Evolutionary conservation across 495 filamentous ascomycete genomes (phyloP), one percentile per base, ranked within the genome.

Genomic region (Chaetomidium leptoderma): DNA sequence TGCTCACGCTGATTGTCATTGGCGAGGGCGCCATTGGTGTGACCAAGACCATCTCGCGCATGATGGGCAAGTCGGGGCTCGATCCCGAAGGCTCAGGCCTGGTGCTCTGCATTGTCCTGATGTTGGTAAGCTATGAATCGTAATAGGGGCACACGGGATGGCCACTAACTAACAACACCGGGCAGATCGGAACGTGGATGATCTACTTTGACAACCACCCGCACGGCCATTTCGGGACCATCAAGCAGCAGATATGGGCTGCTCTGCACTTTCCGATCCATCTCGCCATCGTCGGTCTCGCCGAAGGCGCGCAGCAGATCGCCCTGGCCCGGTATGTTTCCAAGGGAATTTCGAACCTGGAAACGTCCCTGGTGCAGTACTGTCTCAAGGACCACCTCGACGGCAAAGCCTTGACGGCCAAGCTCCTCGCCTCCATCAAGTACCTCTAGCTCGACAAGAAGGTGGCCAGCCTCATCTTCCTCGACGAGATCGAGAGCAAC

Each of bases 1-100:
- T 88, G 11, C 73, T 88, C 8, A 88, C 85, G 0, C 74, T 88
- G 45, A 87, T 87, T 62, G 85, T 87, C 55, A 78, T 88, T 47
- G 86, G 86, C 21, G 84, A 88, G 70, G 83, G 83, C 13, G 62
- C 70, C 10, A 80, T 78, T 51, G 75, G 74, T n/a, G 56, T 72
- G 16, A 72, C 69, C 19, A 75, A 74, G 60, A 71, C 63, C 1
- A 54, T 69, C 23, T 65, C 64, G 40, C 63, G 68, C 54, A 66
- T 64, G 58, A 60, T 63, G 53, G 60, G 51, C 9, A 57, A 55
- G 29, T 8, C 46, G 0, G 37, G 49, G 16, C 48, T 51, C n/a
- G 56, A 54, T 5, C 36, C 50, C 13, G 65, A 64, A 19, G 64
- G 62, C 26, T 63, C 53, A 32, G 46, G 36, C n/a, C n/a, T 58